A percentile compares a stretch with the other conserved stretches of the same genome.
These are phyloP conservation scores for Suillus clintonianus DNA, from an alignment of 768 basidiomycete species.

Conservation along the genomic window DNA sequence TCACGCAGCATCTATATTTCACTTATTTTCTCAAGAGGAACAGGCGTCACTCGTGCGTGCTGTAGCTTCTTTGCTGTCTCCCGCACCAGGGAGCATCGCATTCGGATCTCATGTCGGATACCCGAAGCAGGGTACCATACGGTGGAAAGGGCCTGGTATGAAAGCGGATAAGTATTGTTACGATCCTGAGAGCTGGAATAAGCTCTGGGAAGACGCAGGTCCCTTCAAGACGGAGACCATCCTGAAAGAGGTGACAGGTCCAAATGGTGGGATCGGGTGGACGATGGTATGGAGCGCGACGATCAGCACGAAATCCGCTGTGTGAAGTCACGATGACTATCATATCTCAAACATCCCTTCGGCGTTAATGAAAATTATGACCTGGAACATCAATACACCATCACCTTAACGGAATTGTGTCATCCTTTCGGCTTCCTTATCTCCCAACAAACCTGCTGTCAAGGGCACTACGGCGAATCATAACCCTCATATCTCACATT, in stretches of 20 bases:
- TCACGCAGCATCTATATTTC: slow-evolving; percentile 51
- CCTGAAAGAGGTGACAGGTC: slow-evolving; percentile 15
- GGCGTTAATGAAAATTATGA: too few relatives aligned
- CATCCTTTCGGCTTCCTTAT: too few relatives aligned
- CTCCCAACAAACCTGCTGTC: too few relatives aligned
- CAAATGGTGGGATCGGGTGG: not conserved
- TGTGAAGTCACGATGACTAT: not conserved
- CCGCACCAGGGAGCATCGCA: slow-evolving; percentile 28
- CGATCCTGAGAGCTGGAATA: slow-evolving; percentile 27
- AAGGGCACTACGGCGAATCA: too few relatives aligned
- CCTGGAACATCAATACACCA: too few relatives aligned
- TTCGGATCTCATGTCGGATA: slow-evolving; percentile 29
- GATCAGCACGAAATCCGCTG: not conserved
- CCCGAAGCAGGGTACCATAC: slow-evolving; percentile 11
- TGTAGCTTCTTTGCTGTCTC: slow-evolving; percentile 28
- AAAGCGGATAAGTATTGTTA: slow-evolving; percentile 23
- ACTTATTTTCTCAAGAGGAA: slow-evolving; percentile 16
- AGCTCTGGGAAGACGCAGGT: slow-evolving; percentile 21
- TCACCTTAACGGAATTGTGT: too few relatives aligned
- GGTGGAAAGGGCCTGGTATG: slow-evolving; percentile 2
- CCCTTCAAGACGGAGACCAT: slow-evolving; percentile 26
- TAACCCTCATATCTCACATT: too few relatives aligned
- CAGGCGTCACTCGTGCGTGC: slow-evolving; percentile 8
- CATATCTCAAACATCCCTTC: too few relatives aligned
- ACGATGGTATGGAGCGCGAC: slow-evolving; percentile 22